Base-by-base conservation (phyloP, 2,329 filamentous ascomycete species). In the Lomentospora prolificans region DNA sequence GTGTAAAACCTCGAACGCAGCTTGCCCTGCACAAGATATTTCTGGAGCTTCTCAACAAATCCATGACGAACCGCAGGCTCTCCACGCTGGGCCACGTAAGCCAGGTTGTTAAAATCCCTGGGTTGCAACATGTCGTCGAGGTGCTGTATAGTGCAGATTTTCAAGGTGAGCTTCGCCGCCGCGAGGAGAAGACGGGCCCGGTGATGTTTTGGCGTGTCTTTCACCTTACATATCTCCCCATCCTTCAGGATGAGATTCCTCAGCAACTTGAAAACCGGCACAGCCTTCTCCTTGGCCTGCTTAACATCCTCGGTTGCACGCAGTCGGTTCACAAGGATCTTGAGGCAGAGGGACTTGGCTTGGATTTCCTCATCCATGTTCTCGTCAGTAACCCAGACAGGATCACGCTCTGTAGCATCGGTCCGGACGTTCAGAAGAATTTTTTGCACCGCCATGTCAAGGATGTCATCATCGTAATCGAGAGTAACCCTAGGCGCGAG, bases 1-100 rank as follows among this genome's bases (percentile, higher is more conserved):
- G 89, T 87, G 68, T 95, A 94, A 76, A 95, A 99, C 8, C 92
- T 84, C 10, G 79, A 74, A 1, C 82, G 78, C 2, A 95, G 77
- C 61, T 79, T 83, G 56, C 80, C 80, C 55, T 86, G 81, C 8
- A 87, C 87, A 3, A 97, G 80, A 64, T 95, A 92, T 70, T 95
- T 96, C 70, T 95, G 94, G 41, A 99, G 75, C 63, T 91, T 90
- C 64, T 85, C 83, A 55, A 94, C 78, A 64, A 99, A 97, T 1
- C 80, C 81, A 50, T 79, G 80, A 31, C 94, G 86, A 27, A 97
- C 90, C 60, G 86, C 79, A 2, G 81, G 72, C 52, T 87, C 77
- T 4, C 78, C 76, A 64, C 96, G 91, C 66, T 97, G 92, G 2
- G 87, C 82, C 10, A 96, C 80, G 58, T 89, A 79, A 0, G 90